phyloP scores from a whole-genome alignment of 352 stramenopile genomes.

The Phytophthora fragariaefolia region DNA sequence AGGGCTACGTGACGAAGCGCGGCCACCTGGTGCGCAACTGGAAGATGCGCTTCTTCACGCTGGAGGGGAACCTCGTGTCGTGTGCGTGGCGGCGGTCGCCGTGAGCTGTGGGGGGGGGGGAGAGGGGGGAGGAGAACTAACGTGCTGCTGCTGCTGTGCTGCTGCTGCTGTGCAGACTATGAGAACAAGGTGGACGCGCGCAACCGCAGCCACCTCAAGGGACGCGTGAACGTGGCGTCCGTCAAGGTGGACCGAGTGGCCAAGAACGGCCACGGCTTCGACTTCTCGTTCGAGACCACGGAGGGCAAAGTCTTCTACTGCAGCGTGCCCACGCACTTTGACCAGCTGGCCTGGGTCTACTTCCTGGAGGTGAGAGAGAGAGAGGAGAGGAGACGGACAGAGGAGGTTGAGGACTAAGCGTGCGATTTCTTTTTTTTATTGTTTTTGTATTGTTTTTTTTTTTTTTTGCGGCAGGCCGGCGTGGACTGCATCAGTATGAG shows the following conservation, averaged over 20 bases:
- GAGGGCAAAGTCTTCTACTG: slow-evolving; percentile 89
- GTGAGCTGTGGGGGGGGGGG: too few relatives aligned
- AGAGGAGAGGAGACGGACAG: too few relatives aligned
- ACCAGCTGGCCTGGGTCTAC: slow-evolving; percentile 87
- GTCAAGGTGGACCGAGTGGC: slow-evolving; percentile 82
- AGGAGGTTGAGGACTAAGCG: too few relatives aligned
- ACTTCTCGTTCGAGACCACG: slow-evolving; percentile 86
- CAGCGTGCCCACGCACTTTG: slow-evolving; percentile 77
- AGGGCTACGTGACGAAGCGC: slow-evolving; percentile 91
- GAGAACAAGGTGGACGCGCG: slow-evolving; percentile 90
- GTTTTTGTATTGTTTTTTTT: not conserved
- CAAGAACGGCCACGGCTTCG: slow-evolving; percentile 82
- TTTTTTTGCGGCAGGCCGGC: slow-evolving; percentile 41
- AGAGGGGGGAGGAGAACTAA: slow-evolving; percentile 1
- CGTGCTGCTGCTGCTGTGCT: not conserved
- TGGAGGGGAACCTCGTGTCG: slow-evolving; percentile 87
- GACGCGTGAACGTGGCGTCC: slow-evolving; percentile 78
- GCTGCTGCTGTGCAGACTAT: slow-evolving; percentile 61
- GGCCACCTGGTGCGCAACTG: slow-evolving; percentile 89
- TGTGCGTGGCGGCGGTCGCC: slow-evolving; percentile 63
- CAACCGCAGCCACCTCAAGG: slow-evolving; percentile 87
- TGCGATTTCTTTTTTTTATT: too few relatives aligned
- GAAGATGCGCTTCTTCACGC: slow-evolving; percentile 89
- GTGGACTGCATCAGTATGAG: slow-evolving; percentile 84
- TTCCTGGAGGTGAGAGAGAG: slow-evolving; percentile 66